Percentiles rank a stretch among this genome's conserved stretches.
Evolutionary conservation across 768 basidiomycete genomes (phyloP).

Genomic region (Calocybe cyanea): DNA sequence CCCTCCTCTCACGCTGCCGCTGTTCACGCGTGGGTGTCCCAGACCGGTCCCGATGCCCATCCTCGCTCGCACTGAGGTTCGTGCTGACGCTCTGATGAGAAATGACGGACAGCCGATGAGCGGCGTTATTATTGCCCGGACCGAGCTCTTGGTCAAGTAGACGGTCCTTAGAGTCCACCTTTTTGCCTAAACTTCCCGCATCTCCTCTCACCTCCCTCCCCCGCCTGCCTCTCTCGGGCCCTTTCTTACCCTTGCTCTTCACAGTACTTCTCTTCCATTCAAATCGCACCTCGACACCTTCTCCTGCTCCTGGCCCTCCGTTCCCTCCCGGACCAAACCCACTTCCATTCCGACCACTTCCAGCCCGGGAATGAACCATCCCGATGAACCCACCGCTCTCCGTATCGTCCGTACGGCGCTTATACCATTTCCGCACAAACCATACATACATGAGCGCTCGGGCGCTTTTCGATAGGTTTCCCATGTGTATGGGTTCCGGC

Average conservation of each 20-base stretch:
- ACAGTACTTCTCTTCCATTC: conserved; percentile 63
- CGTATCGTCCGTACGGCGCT: conserved; percentile 37
- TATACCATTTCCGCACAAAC: conserved; percentile 75
- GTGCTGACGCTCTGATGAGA: conserved; percentile 37
- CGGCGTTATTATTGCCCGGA: conserved; percentile 40
- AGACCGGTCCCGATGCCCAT: conserved; percentile 10
- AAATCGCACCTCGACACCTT: conserved; percentile 66
- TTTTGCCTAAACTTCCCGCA: conserved; percentile 3
- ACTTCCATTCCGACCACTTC: neutral
- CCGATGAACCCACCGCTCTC: conserved; percentile 43
- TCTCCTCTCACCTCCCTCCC: conserved; percentile 15
- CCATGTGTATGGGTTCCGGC: conserved; percentile 7
- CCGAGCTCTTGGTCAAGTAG: neutral
- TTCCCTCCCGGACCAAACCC: conserved; percentile 6
- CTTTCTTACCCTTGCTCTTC: conserved; percentile 32
- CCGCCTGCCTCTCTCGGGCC: conserved; percentile 21
- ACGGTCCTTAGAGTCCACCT: neutral
- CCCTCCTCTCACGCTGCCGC: conserved; percentile 3
- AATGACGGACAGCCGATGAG: conserved; percentile 34
- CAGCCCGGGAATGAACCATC: conserved; percentile 7
- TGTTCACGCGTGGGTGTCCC: conserved; percentile 7
- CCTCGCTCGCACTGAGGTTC: conserved; percentile 22
- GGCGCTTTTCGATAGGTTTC: conserved; percentile 8
- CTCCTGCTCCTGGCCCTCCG: conserved; percentile 20
- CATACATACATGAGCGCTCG: conserved; percentile 59